phyloP scores from a whole-genome alignment of 805 yeast species.

The Zygotorulaspora sp. region DNA sequence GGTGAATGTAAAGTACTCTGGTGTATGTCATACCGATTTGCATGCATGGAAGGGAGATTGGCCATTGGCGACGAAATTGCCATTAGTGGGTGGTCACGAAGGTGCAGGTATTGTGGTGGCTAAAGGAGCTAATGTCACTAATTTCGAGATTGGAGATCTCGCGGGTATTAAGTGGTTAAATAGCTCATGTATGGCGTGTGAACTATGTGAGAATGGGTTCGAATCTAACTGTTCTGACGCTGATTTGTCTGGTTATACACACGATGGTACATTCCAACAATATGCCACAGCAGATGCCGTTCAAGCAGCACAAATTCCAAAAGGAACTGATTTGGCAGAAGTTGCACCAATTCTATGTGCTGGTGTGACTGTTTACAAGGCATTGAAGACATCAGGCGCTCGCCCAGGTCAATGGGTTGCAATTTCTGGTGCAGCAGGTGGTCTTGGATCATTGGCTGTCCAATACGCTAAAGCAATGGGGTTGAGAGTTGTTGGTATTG shows the following conservation, averaged over 20 bases:
- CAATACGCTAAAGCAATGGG: conserved; percentile 61
- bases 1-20: conserved; percentile 57
- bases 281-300: conserved; percentile 83
- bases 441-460: conserved; percentile 54
- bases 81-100: conserved; percentile 64
- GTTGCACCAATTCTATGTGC: conserved; percentile 64
- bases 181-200: conserved; percentile 58
- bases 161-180: conserved; percentile 66
- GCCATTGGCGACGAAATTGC: conserved; percentile 54
- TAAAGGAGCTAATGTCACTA: conserved; percentile 50
- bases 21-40: conserved; percentile 63
- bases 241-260: conserved; percentile 52
- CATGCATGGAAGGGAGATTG: conserved; percentile 69
- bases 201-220: conserved; percentile 47
- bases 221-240: conserved; percentile 52
- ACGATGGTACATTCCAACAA: conserved; percentile 78
- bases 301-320: conserved; percentile 77
- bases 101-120: conserved; percentile 65
- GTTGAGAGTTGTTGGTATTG: conserved; percentile 50
- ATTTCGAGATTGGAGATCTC: conserved; percentile 54
- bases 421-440: conserved; percentile 60
- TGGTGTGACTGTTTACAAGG: conserved; percentile 60
- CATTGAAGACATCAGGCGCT: conserved; percentile 48
- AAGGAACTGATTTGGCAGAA: conserved; percentile 65
- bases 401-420: conserved; percentile 56